Base-by-base conservation (phyloP, 1,284 basidiomycete species). In the Fistulinella cinereoalba region DNA sequence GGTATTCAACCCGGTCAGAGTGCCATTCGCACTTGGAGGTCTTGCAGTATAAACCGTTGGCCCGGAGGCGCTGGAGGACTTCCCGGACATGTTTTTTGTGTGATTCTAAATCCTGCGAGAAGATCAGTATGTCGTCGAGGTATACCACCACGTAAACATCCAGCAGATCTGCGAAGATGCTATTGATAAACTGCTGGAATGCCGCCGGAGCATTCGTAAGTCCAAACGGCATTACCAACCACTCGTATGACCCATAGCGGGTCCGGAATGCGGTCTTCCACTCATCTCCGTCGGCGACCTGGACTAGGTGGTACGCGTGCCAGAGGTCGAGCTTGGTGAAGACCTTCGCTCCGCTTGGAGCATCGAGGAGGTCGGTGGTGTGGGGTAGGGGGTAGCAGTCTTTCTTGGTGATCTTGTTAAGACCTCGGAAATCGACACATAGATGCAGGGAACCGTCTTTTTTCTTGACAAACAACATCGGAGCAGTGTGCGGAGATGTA, bases 1-100 rank as follows among this genome's bases (percentile, higher is more conserved):
- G 57, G 11, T 66, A 74, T 11, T 67, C 59, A 4, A 60, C 47
- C 8, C 49, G 12, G 3, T 37, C 13, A 2, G 34, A 16, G 34
- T 56, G 41, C 46, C 67, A 70, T 16, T 57, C 47, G 41, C 65
- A 69, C 44, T 70, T 69, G 27, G 54, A 49, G 2, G 53, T 18
- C 32, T 69, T 66, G 22, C 46, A 28, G 25, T 40, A 57, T 0
- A 69, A 58, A 0, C 37, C 18, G 18, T 56, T 16, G 6, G 52
- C 28, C 0, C 51, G 37, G 7, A 72, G 58, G 41, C 55, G 36
- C 11, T 49, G 21, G 6, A 72, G 53, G 9, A 71, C 67, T 36
- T 56, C 31, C 7, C 33, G 2, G 29, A 71, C 62, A 36, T 68
- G 58, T 8, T 44, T 6, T 10, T 51, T 43, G 43, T 68, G 62